Evolutionary conservation across 306 rosid species (phyloP).

Genomic region (Cicer cuneatum): DNA sequence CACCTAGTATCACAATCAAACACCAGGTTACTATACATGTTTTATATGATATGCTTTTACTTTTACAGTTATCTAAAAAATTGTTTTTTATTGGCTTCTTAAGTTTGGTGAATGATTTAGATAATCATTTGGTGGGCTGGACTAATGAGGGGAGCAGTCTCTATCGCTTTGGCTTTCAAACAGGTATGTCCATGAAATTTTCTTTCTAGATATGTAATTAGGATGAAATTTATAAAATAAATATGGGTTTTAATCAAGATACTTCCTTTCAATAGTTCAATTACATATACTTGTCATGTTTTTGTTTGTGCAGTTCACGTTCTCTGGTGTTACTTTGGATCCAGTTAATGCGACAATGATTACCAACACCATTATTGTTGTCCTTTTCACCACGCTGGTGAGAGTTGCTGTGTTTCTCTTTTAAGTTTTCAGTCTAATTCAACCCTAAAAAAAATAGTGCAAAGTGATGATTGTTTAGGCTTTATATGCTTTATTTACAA

Average conservation of each 20-base stretch:
- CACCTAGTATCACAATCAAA: slow-evolving; percentile 58
- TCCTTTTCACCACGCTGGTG: slow-evolving; percentile 88
- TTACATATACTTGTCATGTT: background rate
- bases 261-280: too few relatives aligned
- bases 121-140: slow-evolving; percentile 96
- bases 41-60: slow-evolving; percentile 1
- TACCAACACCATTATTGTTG: slow-evolving; percentile 79
- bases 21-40: slow-evolving; percentile 65
- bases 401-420: slow-evolving; percentile 40
- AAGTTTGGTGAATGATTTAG: slow-evolving; percentile 49
- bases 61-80: background rate
- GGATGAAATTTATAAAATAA: background rate
- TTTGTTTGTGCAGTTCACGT: slow-evolving; percentile 69
- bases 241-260: background rate
- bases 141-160: slow-evolving; percentile 91
- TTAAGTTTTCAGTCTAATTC: background rate
- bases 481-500: background rate
- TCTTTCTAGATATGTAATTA: background rate
- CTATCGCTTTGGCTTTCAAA: slow-evolving; percentile 93
- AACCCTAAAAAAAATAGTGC: background rate
- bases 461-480: background rate
- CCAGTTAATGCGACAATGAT: slow-evolving; percentile 80
- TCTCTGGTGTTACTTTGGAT: slow-evolving; percentile 76
- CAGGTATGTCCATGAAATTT: slow-evolving; percentile 55
- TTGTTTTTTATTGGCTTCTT: slow-evolving; percentile 1